These are phyloP conservation scores for Malus asiatica DNA, from an alignment of 306 rosid species.

Conservation along the genomic window DNA sequence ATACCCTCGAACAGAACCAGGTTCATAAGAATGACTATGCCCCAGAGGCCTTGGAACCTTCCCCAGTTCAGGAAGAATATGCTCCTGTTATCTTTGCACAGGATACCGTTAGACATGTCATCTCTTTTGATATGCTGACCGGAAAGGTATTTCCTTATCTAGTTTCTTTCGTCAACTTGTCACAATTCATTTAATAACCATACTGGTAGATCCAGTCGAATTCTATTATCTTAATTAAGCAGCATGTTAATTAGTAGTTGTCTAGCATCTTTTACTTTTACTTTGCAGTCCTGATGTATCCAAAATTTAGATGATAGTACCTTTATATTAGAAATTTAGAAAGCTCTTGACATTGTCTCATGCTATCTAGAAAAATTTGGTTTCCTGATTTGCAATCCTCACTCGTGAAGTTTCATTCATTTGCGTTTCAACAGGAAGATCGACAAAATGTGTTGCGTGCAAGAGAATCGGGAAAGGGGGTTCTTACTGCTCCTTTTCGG, in stretches of 20 bases:
- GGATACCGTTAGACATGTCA: slow-evolving; percentile 83
- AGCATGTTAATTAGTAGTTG: not conserved
- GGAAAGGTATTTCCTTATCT: slow-evolving; percentile 57
- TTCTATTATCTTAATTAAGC: not conserved
- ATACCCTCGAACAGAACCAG: slow-evolving; percentile 65
- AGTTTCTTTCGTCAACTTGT: not conserved
- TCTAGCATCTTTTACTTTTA: not conserved
- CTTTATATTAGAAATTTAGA: not conserved
- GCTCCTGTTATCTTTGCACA: slow-evolving; percentile 99
- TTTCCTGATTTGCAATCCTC: not conserved
- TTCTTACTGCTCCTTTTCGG: slow-evolving; percentile 86
- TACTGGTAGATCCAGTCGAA: not conserved
- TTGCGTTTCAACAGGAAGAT: slow-evolving; percentile 70
- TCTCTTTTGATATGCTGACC: slow-evolving; percentile 75
- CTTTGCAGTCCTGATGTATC: not conserved
- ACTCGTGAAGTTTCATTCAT: not conserved
- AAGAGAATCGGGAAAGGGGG: slow-evolving; percentile 92
- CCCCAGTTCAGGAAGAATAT: slow-evolving; percentile 78
- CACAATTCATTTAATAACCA: not conserved
- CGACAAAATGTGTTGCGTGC: slow-evolving; percentile 78
- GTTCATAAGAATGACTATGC: slow-evolving; percentile 66
- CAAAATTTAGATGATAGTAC: not conserved
- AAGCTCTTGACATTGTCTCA: not conserved
- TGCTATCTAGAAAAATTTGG: not conserved
- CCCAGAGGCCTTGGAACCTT: slow-evolving; percentile 66